A percentile compares a stretch with the other conserved stretches of the same genome.
Conservation (phyloP, 306 rosid species). For the Hylodesmum podocarpum region DNA sequence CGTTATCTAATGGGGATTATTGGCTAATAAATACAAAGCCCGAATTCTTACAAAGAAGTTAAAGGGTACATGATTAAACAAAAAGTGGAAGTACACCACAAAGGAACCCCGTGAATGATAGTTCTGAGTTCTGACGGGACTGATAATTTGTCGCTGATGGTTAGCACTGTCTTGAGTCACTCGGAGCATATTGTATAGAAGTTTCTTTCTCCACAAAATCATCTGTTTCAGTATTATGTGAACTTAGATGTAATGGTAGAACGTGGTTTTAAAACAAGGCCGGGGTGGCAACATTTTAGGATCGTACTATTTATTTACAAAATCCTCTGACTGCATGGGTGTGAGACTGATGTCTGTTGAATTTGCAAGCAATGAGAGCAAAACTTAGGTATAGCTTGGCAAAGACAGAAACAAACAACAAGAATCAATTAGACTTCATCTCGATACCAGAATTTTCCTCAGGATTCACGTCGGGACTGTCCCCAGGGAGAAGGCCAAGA, state of each 20-base stretch:
- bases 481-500: constrained; percentile 84
- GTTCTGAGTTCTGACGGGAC: constrained; percentile 7
- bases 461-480: constrained; percentile 42
- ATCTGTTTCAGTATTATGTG: constrained; percentile 10
- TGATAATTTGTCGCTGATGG: neutral
- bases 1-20: constrained; percentile 1
- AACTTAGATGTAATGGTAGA: neutral
- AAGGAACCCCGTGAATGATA: constrained; percentile 13
- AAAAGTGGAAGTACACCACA: constrained; percentile 8
- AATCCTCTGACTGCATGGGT: constrained; percentile 6
- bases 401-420: constrained; percentile 13
- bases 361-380: constrained; percentile 26
- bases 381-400: constrained; percentile 16
- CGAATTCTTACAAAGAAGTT: constrained; percentile 9
- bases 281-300: neutral
- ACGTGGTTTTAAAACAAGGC: constrained; percentile 18
- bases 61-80: constrained; percentile 1
- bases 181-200: neutral
- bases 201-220: neutral
- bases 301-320: constrained; percentile 39
- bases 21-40: constrained; percentile 7
- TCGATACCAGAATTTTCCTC: constrained; percentile 61
- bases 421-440: constrained; percentile 71
- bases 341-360: neutral
- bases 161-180: neutral